A percentile compares a stretch with the other conserved stretches of the same genome.
phyloP scores from a whole-genome alignment of 345 rosid genomes.

The Gossypium rotundifolium region DNA sequence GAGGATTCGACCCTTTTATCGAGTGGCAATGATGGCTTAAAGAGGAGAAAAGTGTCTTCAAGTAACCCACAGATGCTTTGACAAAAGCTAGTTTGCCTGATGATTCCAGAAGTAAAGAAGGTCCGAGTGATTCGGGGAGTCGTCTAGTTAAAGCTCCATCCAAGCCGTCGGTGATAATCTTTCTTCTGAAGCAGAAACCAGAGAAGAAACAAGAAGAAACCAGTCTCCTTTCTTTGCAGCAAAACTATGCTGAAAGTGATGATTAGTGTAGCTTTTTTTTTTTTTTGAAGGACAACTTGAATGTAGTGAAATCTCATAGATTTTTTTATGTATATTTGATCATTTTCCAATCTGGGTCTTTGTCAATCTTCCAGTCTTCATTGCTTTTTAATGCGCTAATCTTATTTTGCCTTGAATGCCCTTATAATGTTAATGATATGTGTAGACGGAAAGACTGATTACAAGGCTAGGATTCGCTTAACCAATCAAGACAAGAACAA shows the following conservation, averaged over 20 bases:
- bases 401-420: not conserved
- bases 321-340: not conserved
- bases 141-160: too few relatives aligned
- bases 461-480: slow-evolving; percentile 74
- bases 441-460: slow-evolving; percentile 78
- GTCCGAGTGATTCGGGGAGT: too few relatives aligned
- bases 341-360: not conserved
- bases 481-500: slow-evolving; percentile 83
- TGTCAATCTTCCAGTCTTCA: not conserved
- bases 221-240: too few relatives aligned
- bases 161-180: too few relatives aligned
- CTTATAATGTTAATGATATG: not conserved
- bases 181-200: too few relatives aligned
- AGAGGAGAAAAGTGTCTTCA: not conserved
- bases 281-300: not conserved
- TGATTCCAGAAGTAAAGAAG: too few relatives aligned
- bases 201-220: too few relatives aligned
- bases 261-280: too few relatives aligned
- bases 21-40: slow-evolving; percentile 4
- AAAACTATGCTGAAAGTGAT: too few relatives aligned
- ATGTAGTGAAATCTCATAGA: not conserved
- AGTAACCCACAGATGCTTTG: not conserved
- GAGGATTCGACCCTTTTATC: slow-evolving; percentile 28
- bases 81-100: too few relatives aligned
- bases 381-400: not conserved